Base-by-base conservation (phyloP, 1,284 basidiomycete species). In the Phenoliferia sp. region DNA sequence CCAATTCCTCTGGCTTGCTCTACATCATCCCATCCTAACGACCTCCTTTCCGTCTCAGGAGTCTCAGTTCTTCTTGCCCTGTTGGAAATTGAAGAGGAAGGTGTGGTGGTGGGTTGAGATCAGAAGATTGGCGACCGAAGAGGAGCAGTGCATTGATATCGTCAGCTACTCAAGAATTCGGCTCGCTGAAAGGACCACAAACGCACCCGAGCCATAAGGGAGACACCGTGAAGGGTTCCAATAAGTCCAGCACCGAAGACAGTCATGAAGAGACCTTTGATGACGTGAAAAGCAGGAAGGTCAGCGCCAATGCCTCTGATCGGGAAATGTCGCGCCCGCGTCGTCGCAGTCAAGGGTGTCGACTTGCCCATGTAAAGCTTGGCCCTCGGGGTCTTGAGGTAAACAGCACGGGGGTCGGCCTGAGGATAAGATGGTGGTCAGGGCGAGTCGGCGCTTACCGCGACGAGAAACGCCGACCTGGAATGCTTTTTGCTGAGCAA, bases 361-460 rank as follows among this genome's bases (percentile, higher is more conserved):
- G 44, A 68, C 71, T 33, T 34, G 75, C 76, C 65, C 74, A 76
- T 70, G 69, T 77, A 77, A 44, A 77, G 67, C 28, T 71, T 61
- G 9, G 73, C 71, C 15, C 76, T 64, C 26, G 76, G 76, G 33
- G 66, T 54, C 69, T 76, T 76, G 55, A 74, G 74, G 70, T 66
- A 75, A 55, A 77, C 75, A 36, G 69, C 57, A 26, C 74, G 69
- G 39, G 62, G 62, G 60, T 75, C 73, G 32, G 61, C 35, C 75
- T 76, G 56, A 10, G 16, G 32, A 57, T 54, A 33, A 34, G 22
- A 29, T 12, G 28, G 29, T 28, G 48, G 22, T 26, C 3, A 32
- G 32, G 16, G 44, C 17, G 50, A 48, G 5, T 52, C 55, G 32
- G 66, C 16, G 39, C 57, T 6, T 9, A 16, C 31, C 19, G 3